Evolutionary conservation across 2,329 filamentous ascomycete genomes (phyloP).

Genomic region (Beauveria sp.): DNA sequence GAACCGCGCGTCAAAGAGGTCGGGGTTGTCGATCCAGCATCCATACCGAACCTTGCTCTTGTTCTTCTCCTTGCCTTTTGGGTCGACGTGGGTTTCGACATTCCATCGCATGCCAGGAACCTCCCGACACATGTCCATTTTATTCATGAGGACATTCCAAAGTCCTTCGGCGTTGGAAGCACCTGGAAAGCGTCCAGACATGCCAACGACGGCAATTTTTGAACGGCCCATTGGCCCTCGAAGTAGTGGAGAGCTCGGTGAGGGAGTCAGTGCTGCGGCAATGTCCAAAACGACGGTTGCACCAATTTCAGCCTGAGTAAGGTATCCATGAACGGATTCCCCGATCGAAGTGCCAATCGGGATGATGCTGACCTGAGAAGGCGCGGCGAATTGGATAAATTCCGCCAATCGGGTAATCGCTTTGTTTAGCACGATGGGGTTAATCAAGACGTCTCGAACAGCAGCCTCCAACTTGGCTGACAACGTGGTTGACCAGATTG

Average conservation of each 20-base stretch:
- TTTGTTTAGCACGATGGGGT: neutral
- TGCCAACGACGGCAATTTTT: constrained; percentile 50
- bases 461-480: neutral
- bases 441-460: neutral
- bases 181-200: constrained; percentile 33
- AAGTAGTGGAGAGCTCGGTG: neutral
- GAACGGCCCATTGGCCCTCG: constrained; percentile 19
- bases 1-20: constrained; percentile 64
- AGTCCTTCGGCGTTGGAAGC: constrained; percentile 26
- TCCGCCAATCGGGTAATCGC: neutral
- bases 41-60: constrained; percentile 21
- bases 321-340: neutral
- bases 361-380: neutral
- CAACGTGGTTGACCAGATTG: neutral
- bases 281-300: neutral
- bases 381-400: neutral
- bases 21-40: constrained; percentile 41
- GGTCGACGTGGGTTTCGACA: constrained; percentile 55
- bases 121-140: constrained; percentile 1
- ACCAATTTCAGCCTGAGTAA: neutral
- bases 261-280: neutral
- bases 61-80: constrained; percentile 51
- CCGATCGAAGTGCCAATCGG: neutral
- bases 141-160: constrained; percentile 50
- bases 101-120: constrained; percentile 58